Conservation (phyloP, 169 alveolate genomes). For the Theileria sp. region DNA sequence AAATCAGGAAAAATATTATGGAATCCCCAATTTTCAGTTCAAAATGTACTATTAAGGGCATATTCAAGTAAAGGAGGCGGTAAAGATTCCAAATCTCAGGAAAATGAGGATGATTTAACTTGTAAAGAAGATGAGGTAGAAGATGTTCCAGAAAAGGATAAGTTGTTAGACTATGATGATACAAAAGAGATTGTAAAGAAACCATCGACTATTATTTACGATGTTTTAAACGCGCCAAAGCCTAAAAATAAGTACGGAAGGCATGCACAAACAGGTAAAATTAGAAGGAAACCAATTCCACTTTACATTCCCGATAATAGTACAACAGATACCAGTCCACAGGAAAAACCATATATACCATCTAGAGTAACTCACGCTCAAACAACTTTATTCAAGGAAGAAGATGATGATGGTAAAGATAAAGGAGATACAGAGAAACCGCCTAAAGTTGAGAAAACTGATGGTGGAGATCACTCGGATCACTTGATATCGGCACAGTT, state of each 20-base stretch:
- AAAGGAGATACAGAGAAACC: neutral
- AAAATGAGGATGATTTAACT: neutral
- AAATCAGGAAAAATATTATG: neutral
- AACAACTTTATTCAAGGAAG: neutral
- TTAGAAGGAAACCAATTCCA: constrained; percentile 53
- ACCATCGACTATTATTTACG: constrained; percentile 18
- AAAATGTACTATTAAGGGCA: neutral
- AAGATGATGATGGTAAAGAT: constrained; percentile 8
- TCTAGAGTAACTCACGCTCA: neutral
- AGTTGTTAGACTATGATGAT: neutral
- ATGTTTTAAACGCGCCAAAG: constrained; percentile 19
- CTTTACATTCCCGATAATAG: constrained; percentile 13
- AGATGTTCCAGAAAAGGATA: constrained; percentile 19
- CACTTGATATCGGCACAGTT: constrained; percentile 27
- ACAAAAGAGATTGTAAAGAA: constrained; percentile 13
- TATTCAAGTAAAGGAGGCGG: neutral
- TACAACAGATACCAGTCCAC: neutral
- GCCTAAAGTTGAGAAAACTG: neutral
- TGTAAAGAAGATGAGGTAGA: neutral
- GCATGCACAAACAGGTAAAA: constrained; percentile 47
- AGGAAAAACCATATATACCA: neutral
- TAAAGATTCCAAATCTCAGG: neutral
- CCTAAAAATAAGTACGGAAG: constrained; percentile 49
- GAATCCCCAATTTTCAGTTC: neutral
- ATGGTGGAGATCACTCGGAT: constrained; percentile 21